Base-by-base conservation (phyloP, 306 rosid species). In the Fragaria vesca region DNA sequence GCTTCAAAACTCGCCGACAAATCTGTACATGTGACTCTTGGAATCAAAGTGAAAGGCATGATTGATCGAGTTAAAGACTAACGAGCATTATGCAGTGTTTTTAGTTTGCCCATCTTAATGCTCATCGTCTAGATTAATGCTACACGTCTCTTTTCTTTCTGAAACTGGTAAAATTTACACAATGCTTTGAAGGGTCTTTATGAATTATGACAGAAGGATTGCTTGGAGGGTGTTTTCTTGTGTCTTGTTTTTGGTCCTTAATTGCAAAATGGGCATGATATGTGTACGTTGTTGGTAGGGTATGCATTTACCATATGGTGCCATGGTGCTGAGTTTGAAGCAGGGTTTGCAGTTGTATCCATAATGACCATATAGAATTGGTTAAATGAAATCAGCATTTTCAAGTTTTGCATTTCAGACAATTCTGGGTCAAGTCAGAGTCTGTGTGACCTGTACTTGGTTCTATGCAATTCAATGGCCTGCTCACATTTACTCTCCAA, bases 311-410 rank as follows among this genome's bases (percentile, higher is more conserved):
- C 43, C 66, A 61, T 12, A 61, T 12, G 66, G 66, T 63, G 1
- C 12, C 12, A 28, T 30, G 36, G 40, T 28, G 16, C 20, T 63
- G 45, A 8, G 20, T 63, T 32, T 63, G 8, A 32, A 30, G 69
- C 43, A 32, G 69, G 69, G 8, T 6, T 30, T 65, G 40, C 40
- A 12, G 68, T 61, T 11, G 30, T 26, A 28, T 61, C 18, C 18
- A 11, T 12, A 61, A 12, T 24, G 65, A 24, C 8, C 36, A 28
- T 55, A 52, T 50, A 54, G 75, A 43, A 20, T 3, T 45, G 74
- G 32, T 82, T 58, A 78, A 78, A 18, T 60, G 80, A 60, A 66
- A 54, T 72, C 76, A 77, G 63, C 63, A 61, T 38, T 83, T 17
- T 74, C 55, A 69, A 74, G 73, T 58, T 54, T 18, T 54, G 38